These are phyloP conservation scores for Inosperma sp. DNA, from an alignment of 768 basidiomycete species.

Conservation along the genomic window DNA sequence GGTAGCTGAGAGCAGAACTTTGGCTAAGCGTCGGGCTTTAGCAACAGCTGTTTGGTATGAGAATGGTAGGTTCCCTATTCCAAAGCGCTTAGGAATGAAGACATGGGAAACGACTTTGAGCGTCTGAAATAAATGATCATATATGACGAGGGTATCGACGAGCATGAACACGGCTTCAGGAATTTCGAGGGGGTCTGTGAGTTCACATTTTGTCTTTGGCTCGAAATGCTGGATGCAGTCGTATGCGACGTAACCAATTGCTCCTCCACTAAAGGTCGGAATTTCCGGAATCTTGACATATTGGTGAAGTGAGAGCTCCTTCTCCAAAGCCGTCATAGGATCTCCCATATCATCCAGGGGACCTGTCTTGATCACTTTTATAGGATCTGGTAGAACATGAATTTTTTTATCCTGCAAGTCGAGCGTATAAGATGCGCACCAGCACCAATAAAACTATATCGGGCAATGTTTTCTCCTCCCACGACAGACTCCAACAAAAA, in stretches of 20 bases:
- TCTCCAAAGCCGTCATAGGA: conserved; percentile 79
- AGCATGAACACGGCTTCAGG: conserved; percentile 98
- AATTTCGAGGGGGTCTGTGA: conserved; percentile 77
- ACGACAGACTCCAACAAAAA: conserved; percentile 93
- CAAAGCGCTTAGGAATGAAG: conserved; percentile 71
- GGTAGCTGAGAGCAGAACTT: conserved; percentile 46
- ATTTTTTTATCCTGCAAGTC: not conserved
- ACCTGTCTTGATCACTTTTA: conserved; percentile 88
- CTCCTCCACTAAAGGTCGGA: conserved; percentile 94
- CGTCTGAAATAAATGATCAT: conserved; percentile 94
- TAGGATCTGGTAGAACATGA: conserved; percentile 59
- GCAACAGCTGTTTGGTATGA: conserved; percentile 85
- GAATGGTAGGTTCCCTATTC: conserved; percentile 64
- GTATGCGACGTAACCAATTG: conserved; percentile 95
- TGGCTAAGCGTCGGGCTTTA: conserved; percentile 79
- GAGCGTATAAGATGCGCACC: conserved; percentile 44
- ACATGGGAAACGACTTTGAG: conserved; percentile 97
- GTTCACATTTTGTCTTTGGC: conserved; percentile 76
- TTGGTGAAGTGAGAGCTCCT: conserved; percentile 79
- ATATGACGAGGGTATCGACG: conserved; percentile 90
- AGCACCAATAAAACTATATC: conserved; percentile 95
- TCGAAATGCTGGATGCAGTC: conserved; percentile 97
- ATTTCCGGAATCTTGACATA: conserved; percentile 91
- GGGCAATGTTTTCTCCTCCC: conserved; percentile 83
- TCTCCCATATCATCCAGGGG: conserved; percentile 84